phyloP scores from a whole-genome alignment of 176 grass and related monocot species.

The Eleusine coracana region DNA sequence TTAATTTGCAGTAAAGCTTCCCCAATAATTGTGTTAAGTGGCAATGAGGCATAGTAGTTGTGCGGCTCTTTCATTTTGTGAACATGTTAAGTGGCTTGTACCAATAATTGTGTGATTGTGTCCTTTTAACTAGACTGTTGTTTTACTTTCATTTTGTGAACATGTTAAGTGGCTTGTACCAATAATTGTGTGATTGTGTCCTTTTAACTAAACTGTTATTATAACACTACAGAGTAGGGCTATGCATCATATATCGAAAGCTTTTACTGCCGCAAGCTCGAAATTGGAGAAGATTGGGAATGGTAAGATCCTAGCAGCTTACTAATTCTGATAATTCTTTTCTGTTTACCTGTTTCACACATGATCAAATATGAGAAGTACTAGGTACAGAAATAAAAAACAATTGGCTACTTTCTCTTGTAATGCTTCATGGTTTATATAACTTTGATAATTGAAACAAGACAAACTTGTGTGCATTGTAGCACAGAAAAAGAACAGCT shows the following conservation, averaged over 20 bases:
- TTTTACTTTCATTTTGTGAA: neutral
- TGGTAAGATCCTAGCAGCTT: slow-evolving; percentile 51
- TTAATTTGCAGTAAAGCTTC: neutral
- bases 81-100: slow-evolving; percentile 20
- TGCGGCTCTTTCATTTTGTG: neutral
- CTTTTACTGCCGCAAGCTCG: slow-evolving; percentile 69
- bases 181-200: neutral
- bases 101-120: neutral
- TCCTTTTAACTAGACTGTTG: neutral
- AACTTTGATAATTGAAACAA: neutral
- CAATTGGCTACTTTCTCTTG: neutral
- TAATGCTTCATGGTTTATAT: neutral
- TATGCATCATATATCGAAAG: slow-evolving; percentile 92
- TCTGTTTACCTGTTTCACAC: slow-evolving; percentile 12
- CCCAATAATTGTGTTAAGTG: neutral
- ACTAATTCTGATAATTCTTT: neutral
- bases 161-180: slow-evolving; percentile 18
- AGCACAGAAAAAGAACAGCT: neutral
- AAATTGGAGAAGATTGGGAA: slow-evolving; percentile 91
- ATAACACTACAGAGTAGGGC: slow-evolving; percentile 70
- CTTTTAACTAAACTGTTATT: slow-evolving; percentile 3
- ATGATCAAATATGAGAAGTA: neutral
- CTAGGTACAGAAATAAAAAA: neutral
- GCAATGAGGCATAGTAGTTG: neutral
- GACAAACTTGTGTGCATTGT: neutral